Conservation (phyloP, 2,329 filamentous ascomycete genomes). For the Pseudodiploospora longispora region DNA sequence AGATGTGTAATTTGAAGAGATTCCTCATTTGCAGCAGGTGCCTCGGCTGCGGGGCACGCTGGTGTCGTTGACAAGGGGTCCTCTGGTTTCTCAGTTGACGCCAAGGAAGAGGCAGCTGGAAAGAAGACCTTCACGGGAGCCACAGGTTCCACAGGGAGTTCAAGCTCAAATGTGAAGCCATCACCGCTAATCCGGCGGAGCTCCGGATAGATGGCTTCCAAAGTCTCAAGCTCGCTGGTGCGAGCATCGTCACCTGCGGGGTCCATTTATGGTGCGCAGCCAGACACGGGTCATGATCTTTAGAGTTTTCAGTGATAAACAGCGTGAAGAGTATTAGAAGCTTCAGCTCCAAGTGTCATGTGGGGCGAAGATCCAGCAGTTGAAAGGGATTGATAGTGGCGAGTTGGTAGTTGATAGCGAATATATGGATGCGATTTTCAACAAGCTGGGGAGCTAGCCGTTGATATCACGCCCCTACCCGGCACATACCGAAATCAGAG, state of each 20-base stretch:
- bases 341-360: too few species aligned
- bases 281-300: conserved; percentile 4
- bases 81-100: too few species aligned
- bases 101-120: conserved; percentile 30
- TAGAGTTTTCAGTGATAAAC: neutral
- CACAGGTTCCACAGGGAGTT: conserved; percentile 48
- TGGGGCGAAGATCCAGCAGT: too few species aligned
- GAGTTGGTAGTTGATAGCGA: too few species aligned
- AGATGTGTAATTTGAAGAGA: conserved; percentile 48
- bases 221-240: conserved; percentile 49
- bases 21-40: conserved; percentile 21
- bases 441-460: too few species aligned
- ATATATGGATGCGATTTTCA: too few species aligned
- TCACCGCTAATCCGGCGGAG: conserved; percentile 37
- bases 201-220: conserved; percentile 61
- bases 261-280: conserved; percentile 24
- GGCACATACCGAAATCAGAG: too few species aligned
- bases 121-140: conserved; percentile 50
- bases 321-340: too few species aligned
- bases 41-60: conserved; percentile 3
- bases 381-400: too few species aligned
- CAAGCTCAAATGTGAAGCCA: conserved; percentile 43
- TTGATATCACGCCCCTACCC: too few species aligned
- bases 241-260: conserved; percentile 44
- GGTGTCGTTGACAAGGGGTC: neutral